Percentiles rank a stretch among this genome's conserved stretches.
Conservation (phyloP, 257 asterid genomes). For the Jasminum sambac region DNA sequence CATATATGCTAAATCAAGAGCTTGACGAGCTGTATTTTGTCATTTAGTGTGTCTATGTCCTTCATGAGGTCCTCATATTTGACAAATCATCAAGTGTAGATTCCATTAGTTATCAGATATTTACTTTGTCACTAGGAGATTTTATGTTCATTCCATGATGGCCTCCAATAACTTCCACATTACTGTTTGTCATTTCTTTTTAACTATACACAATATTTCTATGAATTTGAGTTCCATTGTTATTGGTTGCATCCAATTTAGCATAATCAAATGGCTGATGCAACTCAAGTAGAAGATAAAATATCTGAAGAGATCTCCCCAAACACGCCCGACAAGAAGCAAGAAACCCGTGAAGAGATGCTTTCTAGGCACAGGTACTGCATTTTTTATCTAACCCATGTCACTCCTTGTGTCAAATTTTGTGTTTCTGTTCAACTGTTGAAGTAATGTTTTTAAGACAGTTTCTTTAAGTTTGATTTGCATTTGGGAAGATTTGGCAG, state of each 20-base stretch:
- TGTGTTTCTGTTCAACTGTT: background rate
- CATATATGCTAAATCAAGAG: background rate
- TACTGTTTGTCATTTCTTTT: background rate
- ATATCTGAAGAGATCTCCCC: conserved; percentile 39
- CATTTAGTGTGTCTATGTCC: background rate
- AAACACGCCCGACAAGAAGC: conserved; percentile 34
- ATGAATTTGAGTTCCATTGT: conserved; percentile 1
- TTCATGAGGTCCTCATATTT: background rate
- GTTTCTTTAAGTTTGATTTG: background rate
- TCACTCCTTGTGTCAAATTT: background rate
- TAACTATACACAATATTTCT: background rate
- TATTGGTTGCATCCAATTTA: conserved; percentile 21
- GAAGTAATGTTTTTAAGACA: background rate
- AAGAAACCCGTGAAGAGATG: conserved; percentile 62
- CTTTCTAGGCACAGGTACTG: conserved; percentile 60
- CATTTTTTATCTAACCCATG: conserved; percentile 4
- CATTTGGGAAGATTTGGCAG: background rate
- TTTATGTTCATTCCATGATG: too few species aligned
- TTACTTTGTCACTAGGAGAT: background rate
- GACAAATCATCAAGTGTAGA: background rate
- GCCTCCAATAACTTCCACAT: background rate
- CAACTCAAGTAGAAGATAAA: conserved; percentile 36
- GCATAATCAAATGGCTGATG: conserved; percentile 48
- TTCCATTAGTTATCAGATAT: background rate
- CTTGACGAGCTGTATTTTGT: background rate